A percentile compares a stretch with the other conserved stretches of the same genome.
phyloP scores from a whole-genome alignment of 257 asterid species.

The Solanum habrochaites region DNA sequence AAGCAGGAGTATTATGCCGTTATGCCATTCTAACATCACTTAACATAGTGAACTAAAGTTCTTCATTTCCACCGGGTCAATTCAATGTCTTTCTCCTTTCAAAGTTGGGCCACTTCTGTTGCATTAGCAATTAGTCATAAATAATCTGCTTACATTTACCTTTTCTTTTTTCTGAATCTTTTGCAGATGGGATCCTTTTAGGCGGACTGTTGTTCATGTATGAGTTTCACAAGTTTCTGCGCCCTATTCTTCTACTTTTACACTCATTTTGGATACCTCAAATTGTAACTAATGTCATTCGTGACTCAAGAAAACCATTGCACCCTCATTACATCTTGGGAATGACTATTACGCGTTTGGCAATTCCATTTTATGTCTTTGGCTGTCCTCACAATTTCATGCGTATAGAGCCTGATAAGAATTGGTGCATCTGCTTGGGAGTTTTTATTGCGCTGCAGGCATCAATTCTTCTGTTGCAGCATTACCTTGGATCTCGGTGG shows the following conservation, averaged over 20 bases:
- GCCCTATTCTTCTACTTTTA: conserved; percentile 61
- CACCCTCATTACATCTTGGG: conserved; percentile 94
- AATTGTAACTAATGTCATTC: conserved; percentile 60
- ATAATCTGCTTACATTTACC: neutral
- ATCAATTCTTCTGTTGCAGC: conserved; percentile 71
- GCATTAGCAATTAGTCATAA: neutral
- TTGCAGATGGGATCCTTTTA: conserved; percentile 89
- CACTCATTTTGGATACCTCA: conserved; percentile 97
- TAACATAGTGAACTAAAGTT: neutral
- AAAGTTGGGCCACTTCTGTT: neutral
- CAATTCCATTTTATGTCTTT: conserved; percentile 72
- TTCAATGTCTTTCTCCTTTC: neutral
- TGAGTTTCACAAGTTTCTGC: conserved; percentile 72
- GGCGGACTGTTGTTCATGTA: conserved; percentile 84
- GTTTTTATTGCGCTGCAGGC: conserved; percentile 68
- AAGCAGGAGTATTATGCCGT: neutral
- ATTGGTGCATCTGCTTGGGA: conserved; percentile 68
- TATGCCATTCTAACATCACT: neutral
- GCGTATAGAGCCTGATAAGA: conserved; percentile 67
- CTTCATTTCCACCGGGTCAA: neutral
- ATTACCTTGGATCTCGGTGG: conserved; percentile 89
- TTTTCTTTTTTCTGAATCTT: neutral
- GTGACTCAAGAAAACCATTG: conserved; percentile 89
- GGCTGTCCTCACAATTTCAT: conserved; percentile 94
- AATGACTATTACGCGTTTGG: conserved; percentile 71